Evolutionary conservation across 2,329 filamentous ascomycete species (phyloP).

Genomic region (Exophiala sideris): DNA sequence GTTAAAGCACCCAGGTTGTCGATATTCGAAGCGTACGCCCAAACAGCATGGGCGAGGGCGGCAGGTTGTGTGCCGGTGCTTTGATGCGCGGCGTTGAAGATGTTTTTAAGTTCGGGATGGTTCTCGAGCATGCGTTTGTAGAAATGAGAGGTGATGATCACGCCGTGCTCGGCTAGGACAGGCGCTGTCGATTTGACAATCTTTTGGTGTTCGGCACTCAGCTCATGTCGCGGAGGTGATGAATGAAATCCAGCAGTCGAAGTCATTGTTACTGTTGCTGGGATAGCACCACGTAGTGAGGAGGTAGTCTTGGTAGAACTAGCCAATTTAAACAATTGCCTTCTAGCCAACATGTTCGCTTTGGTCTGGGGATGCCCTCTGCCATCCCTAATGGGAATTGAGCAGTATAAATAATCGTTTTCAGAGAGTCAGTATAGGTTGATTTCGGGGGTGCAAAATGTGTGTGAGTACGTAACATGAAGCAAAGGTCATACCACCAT

Average conservation of each 20-base stretch:
- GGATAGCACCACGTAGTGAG: not conserved
- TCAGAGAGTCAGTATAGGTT: not conserved
- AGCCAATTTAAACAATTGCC: not conserved
- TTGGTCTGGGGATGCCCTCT: not conserved
- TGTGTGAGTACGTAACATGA: not conserved
- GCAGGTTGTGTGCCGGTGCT: constrained; percentile 63
- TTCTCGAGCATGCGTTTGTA: constrained; percentile 66
- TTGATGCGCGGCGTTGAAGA: constrained; percentile 72
- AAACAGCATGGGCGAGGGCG: constrained; percentile 67
- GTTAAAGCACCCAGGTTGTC: constrained; percentile 61
- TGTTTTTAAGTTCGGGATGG: constrained; percentile 63
- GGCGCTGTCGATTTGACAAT: constrained; percentile 70
- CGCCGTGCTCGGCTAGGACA: constrained; percentile 64
- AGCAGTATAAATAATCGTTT: not conserved
- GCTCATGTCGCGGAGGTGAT: constrained; percentile 17
- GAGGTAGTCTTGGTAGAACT: not conserved
- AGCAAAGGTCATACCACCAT: not conserved
- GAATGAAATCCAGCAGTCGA: not conserved
- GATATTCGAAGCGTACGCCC: constrained; percentile 69
- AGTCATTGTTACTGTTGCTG: not conserved
- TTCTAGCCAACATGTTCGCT: not conserved
- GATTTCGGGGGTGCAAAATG: not conserved
- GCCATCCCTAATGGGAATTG: not conserved
- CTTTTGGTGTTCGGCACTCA: constrained; percentile 60
- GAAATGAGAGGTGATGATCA: constrained; percentile 66